phyloP scores from a whole-genome alignment of 768 basidiomycete species.

The Hemileccinum rubropunctum region DNA sequence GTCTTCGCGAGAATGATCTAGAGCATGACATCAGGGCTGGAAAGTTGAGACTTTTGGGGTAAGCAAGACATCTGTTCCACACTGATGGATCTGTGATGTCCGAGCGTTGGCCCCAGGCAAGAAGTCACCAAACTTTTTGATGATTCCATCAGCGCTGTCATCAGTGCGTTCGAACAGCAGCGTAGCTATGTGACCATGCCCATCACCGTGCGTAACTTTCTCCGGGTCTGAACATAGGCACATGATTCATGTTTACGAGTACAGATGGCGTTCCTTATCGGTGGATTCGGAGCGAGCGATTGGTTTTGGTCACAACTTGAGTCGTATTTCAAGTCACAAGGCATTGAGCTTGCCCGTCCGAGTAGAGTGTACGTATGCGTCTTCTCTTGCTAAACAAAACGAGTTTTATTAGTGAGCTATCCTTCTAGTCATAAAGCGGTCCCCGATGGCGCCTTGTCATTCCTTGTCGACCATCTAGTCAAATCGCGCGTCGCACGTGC shows the following conservation, averaged over 20 bases:
- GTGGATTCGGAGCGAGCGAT: conserved; percentile 49
- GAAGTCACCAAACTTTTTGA: conserved; percentile 40
- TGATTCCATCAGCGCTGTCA: conserved; percentile 35
- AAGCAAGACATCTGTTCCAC: not conserved
- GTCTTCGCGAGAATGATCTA: conserved; percentile 30
- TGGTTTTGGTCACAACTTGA: conserved; percentile 42
- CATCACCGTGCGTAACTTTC: conserved; percentile 28
- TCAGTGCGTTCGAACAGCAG: conserved; percentile 32
- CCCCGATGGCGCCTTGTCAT: conserved; percentile 44
- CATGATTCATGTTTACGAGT: not conserved
- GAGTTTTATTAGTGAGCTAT: not conserved
- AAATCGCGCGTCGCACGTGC: conserved; percentile 41
- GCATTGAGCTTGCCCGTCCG: conserved; percentile 44
- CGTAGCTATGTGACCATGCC: conserved; percentile 13
- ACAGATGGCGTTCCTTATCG: conserved; percentile 41
- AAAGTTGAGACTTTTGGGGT: conserved; percentile 35
- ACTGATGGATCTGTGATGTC: not conserved
- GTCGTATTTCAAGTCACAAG: conserved; percentile 30
- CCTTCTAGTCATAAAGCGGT: conserved; percentile 42
- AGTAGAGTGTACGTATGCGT: conserved; percentile 43
- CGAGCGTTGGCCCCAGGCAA: conserved; percentile 17
- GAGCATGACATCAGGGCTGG: conserved; percentile 32
- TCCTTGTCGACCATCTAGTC: conserved; percentile 43
- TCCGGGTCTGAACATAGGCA: not conserved
- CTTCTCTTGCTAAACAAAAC: not conserved